Percentiles rank a stretch among this genome's conserved stretches.
Evolutionary conservation across 352 stramenopile genomes (phyloP).

Genomic region (Globisporangium abappressorium): DNA sequence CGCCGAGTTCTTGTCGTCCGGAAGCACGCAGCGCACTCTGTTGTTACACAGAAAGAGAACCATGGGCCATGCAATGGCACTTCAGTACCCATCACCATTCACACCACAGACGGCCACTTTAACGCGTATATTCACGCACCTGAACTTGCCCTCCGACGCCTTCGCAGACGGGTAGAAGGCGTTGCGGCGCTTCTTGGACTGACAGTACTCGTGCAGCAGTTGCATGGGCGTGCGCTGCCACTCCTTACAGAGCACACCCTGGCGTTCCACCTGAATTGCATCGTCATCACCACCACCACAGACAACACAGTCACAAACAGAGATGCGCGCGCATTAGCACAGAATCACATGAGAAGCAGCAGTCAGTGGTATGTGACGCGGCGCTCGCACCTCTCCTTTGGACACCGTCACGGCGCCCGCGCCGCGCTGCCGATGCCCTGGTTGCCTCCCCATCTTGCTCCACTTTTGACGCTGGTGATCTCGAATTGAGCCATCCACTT

Average conservation of each 20-base stretch:
- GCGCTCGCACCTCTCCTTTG: slow-evolving; percentile 50
- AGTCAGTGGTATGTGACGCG: not conserved
- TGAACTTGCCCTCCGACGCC: slow-evolving; percentile 32
- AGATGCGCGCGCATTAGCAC: slow-evolving; percentile 1
- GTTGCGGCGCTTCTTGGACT: slow-evolving; percentile 88
- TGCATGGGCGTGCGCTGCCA: slow-evolving; percentile 93
- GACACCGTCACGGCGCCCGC: slow-evolving; percentile 87
- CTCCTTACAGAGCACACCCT: slow-evolving; percentile 91
- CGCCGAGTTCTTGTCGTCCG: slow-evolving; percentile 90
- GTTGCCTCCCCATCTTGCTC: slow-evolving; percentile 21
- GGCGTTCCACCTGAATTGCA: slow-evolving; percentile 34
- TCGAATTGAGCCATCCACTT: not conserved
- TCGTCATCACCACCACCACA: slow-evolving; percentile 10
- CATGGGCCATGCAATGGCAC: not conserved
- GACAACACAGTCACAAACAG: not conserved
- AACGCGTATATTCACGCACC: slow-evolving; percentile 20
- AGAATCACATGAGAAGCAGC: not conserved
- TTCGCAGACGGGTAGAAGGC: slow-evolving; percentile 62
- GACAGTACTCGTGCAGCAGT: slow-evolving; percentile 92
- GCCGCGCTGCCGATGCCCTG: slow-evolving; percentile 82
- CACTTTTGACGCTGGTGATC: not conserved
- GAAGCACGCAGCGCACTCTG: slow-evolving; percentile 85
- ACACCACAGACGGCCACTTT: not conserved
- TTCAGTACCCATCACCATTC: not conserved
- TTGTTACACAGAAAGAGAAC: slow-evolving; percentile 7